phyloP scores from a whole-genome alignment of 345 rosid species.

The Salix viminalis region DNA sequence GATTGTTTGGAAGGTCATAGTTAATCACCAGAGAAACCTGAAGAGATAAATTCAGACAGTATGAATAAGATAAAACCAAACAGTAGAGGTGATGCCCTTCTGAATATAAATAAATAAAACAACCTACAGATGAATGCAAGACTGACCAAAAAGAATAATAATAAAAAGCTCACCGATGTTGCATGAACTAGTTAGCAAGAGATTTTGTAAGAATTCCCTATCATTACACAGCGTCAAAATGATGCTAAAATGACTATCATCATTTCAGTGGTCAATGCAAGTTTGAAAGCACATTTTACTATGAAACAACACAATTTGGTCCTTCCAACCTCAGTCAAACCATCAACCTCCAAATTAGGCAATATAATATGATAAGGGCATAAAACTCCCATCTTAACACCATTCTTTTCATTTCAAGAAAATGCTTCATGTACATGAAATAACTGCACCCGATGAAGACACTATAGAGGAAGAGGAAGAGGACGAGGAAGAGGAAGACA shows the following conservation, averaged over 20 bases:
- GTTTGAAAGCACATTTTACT: background rate
- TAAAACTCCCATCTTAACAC: background rate
- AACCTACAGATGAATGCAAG: background rate
- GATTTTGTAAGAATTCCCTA: background rate
- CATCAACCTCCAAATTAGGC: background rate
- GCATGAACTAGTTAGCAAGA: background rate
- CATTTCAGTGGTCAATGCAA: background rate
- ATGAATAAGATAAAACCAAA: background rate
- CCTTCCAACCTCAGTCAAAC: background rate
- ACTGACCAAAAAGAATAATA: background rate
- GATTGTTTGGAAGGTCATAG: conserved; percentile 94
- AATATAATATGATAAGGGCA: background rate
- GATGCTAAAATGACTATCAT: background rate
- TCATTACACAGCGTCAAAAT: background rate
- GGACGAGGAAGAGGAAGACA: background rate
- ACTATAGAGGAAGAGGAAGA: background rate
- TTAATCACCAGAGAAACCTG: conserved; percentile 95
- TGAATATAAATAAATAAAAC: background rate
- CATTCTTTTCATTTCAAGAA: background rate
- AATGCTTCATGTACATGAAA: background rate
- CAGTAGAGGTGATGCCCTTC: background rate
- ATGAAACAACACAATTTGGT: background rate
- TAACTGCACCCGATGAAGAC: background rate
- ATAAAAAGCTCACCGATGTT: background rate
- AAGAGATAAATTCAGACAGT: background rate